Conservation (phyloP, 2,329 filamentous ascomycete genomes). For the Ascochyta koolunga region DNA sequence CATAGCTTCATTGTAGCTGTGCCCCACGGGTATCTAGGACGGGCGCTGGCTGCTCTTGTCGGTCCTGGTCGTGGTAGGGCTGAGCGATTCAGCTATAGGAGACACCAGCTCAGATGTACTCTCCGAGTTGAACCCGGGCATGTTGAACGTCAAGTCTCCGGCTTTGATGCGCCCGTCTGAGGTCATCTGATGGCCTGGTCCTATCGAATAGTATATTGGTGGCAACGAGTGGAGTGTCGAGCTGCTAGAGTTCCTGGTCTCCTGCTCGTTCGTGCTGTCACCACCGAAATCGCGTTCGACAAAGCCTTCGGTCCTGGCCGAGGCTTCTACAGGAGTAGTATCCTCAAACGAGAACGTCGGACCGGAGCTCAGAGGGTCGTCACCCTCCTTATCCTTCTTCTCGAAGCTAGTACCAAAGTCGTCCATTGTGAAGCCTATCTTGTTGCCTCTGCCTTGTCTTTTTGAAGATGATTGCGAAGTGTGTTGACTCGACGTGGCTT, state of each 20-base stretch:
- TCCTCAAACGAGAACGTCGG: conserved; percentile 10
- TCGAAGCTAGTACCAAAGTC: conserved; percentile 23
- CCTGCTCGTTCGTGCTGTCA: conserved; percentile 9
- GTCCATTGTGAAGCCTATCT: conserved; percentile 26
- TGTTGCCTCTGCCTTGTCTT: conserved; percentile 21
- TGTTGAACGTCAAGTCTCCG: conserved; percentile 13
- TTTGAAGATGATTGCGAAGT: conserved; percentile 4
- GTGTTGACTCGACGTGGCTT: conserved; percentile 4
- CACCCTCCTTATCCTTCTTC: conserved; percentile 11
- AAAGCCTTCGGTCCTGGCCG: conserved; percentile 7
- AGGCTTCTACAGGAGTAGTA: conserved; percentile 8
- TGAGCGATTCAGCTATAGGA: conserved; percentile 8
- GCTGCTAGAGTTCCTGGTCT: background rate
- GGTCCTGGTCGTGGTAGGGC: conserved; percentile 11
- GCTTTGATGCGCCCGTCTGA: conserved; percentile 16
- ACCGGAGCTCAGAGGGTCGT: background rate
- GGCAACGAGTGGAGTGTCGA: background rate
- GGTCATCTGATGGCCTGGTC: conserved; percentile 10
- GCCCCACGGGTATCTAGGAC: background rate
- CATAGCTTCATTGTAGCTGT: background rate
- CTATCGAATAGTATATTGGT: background rate
- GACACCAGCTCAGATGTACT: conserved; percentile 5
- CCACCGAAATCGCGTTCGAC: conserved; percentile 11
- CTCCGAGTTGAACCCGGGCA: conserved; percentile 10
- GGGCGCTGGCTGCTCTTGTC: conserved; percentile 1